Percentiles rank a stretch among this genome's conserved stretches.
Conservation (phyloP, 495 filamentous ascomycete species). For the Podospora conica region DNA sequence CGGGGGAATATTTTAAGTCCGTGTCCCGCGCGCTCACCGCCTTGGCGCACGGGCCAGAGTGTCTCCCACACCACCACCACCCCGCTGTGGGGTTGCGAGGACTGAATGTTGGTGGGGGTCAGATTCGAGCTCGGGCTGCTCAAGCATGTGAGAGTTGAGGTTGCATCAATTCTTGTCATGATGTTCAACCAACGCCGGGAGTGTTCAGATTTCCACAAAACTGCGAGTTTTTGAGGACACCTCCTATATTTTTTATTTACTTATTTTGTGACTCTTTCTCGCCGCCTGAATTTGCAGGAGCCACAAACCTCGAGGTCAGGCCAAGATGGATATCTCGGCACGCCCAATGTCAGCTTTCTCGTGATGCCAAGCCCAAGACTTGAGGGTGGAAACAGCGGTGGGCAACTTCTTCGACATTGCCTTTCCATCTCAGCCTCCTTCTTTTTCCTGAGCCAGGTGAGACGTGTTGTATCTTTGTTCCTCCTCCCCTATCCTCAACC, state of each 20-base stretch:
- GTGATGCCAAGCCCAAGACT: neutral
- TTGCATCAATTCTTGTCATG: neutral
- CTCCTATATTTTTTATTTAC: neutral
- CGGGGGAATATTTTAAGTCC: slow-evolving; percentile 22
- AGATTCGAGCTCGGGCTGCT: too few species aligned
- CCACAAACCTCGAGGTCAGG: neutral
- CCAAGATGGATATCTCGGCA: neutral
- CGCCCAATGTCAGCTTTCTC: neutral
- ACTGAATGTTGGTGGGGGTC: slow-evolving; percentile 11
- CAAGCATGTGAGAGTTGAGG: neutral
- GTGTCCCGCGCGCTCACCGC: slow-evolving; percentile 7
- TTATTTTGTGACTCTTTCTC: neutral
- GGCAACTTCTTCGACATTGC: neutral
- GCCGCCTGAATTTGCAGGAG: neutral
- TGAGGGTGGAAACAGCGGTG: neutral
- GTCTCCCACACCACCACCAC: neutral
- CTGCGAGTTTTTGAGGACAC: neutral
- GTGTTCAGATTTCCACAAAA: neutral
- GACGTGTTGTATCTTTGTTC: neutral
- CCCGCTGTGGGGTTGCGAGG: neutral
- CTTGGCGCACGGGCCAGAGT: neutral
- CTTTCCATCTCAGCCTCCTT: neutral
- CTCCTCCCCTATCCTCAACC: neutral
- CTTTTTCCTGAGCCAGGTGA: neutral
- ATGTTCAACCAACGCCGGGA: neutral